A percentile compares a stretch with the other conserved stretches of the same genome.
Evolutionary conservation across 345 rosid genomes (phyloP).

Genomic region (Clausena lansium): DNA sequence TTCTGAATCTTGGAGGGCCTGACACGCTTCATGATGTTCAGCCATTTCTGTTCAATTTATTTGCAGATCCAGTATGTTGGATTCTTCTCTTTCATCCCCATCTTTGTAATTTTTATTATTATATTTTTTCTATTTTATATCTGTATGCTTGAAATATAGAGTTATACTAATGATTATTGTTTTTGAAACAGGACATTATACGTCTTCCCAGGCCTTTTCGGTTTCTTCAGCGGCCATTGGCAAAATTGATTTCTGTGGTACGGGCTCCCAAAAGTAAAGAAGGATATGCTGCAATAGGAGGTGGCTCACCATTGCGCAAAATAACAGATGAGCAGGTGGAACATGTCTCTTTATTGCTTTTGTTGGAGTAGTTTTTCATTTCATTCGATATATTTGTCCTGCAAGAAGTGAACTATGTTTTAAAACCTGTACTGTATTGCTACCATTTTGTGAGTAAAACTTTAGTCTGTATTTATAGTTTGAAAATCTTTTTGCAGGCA

Average conservation of each 20-base stretch:
- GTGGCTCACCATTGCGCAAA: conserved; percentile 86
- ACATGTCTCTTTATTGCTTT: background rate
- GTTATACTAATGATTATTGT: background rate
- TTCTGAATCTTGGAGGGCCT: conserved; percentile 87
- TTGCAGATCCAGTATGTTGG: conserved; percentile 83
- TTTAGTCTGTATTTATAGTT: background rate
- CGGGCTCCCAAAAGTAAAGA: conserved; percentile 91
- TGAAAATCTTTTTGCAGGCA: conserved; percentile 44
- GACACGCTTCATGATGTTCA: conserved; percentile 85
- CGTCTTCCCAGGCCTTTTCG: conserved; percentile 80
- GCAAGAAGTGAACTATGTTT: background rate
- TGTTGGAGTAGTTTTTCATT: background rate
- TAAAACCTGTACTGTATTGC: background rate
- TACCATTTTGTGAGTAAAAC: background rate
- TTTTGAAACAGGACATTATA: conserved; percentile 70
- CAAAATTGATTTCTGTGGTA: conserved; percentile 70
- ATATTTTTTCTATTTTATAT: background rate
- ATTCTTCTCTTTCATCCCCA: background rate
- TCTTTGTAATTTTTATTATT: background rate
- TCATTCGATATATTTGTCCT: background rate
- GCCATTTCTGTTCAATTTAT: conserved; percentile 81
- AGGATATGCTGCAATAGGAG: conserved; percentile 98
- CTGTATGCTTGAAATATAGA: background rate
- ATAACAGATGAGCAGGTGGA: conserved; percentile 81
- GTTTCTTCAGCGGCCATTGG: conserved; percentile 81